phyloP scores from a whole-genome alignment of 768 basidiomycete species.

The Trametes coccinea region DNA sequence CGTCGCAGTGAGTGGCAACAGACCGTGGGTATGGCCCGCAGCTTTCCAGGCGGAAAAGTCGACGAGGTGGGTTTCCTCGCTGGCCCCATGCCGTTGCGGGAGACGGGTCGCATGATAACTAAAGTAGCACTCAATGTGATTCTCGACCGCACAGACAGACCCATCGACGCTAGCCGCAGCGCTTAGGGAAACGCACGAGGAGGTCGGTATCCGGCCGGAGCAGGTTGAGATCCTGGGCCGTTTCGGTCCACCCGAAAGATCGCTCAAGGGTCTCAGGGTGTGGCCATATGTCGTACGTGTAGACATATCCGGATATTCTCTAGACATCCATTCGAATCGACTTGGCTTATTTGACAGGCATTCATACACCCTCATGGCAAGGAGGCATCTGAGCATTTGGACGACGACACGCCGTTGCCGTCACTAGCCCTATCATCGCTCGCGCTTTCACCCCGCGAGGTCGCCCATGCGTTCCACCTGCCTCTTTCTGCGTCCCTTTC shows the following conservation, averaged over 20 bases:
- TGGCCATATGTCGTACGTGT: conserved; percentile 78
- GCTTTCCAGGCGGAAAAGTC: conserved; percentile 75
- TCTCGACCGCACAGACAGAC: conserved; percentile 43
- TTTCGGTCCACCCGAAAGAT: conserved; percentile 61
- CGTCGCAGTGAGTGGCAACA: background rate
- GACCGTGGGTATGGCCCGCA: conserved; percentile 31
- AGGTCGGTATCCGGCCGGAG: conserved; percentile 60
- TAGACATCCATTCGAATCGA: conserved; percentile 18
- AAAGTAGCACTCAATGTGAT: background rate
- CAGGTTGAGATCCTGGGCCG: conserved; percentile 68
- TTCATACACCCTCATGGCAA: conserved; percentile 28
- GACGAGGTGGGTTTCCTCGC: conserved; percentile 51
- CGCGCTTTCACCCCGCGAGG: conserved; percentile 59
- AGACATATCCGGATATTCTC: background rate
- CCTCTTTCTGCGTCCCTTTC: conserved; percentile 55
- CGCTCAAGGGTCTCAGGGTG: conserved; percentile 59
- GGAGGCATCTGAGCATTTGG: conserved; percentile 3
- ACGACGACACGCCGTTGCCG: conserved; percentile 50
- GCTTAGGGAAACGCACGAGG: conserved; percentile 73
- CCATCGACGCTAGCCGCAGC: conserved; percentile 56
- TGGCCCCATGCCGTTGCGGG: background rate
- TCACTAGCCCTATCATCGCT: conserved; percentile 58
- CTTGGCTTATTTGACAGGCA: conserved; percentile 24
- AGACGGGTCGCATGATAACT: no score
- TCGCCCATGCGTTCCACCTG: conserved; percentile 70